Conservation (phyloP, 2,329 filamentous ascomycete genomes). For the Botrytis aclada region DNA sequence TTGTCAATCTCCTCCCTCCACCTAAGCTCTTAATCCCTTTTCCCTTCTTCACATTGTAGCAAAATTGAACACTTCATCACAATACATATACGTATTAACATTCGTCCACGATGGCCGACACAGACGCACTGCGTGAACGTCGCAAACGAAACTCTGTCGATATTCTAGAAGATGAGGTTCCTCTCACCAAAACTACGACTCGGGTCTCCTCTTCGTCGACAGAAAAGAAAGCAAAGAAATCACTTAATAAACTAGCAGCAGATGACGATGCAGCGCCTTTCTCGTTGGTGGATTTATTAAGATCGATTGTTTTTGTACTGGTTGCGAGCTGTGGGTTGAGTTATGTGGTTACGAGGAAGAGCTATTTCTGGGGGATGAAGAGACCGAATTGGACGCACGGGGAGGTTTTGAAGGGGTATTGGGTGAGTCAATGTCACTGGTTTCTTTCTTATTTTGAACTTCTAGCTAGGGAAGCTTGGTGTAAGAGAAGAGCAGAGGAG, state of each 20-base stretch:
- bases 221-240: conserved; percentile 11
- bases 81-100: neutral
- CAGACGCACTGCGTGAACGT: conserved; percentile 9
- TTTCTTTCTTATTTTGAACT: neutral
- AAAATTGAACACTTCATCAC: neutral
- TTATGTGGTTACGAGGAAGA: conserved; percentile 37
- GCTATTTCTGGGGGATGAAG: conserved; percentile 32
- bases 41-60: neutral
- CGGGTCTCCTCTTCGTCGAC: neutral
- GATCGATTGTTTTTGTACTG: conserved; percentile 33
- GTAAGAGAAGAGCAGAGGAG: neutral
- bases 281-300: conserved; percentile 31
- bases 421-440: conserved; percentile 24
- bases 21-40: neutral
- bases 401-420: conserved; percentile 29
- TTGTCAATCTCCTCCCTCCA: neutral
- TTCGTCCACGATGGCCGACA: conserved; percentile 5
- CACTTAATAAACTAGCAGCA: conserved; percentile 21
- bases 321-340: conserved; percentile 30
- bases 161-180: neutral
- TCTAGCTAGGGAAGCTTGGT: neutral
- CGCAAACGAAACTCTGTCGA: neutral
- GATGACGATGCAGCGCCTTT: conserved; percentile 32
- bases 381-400: conserved; percentile 31
- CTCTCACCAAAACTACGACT: conserved; percentile 1